phyloP scores from a whole-genome alignment of 192 early-diverging fungal genomes.

The Backusella parvicylindrica region DNA sequence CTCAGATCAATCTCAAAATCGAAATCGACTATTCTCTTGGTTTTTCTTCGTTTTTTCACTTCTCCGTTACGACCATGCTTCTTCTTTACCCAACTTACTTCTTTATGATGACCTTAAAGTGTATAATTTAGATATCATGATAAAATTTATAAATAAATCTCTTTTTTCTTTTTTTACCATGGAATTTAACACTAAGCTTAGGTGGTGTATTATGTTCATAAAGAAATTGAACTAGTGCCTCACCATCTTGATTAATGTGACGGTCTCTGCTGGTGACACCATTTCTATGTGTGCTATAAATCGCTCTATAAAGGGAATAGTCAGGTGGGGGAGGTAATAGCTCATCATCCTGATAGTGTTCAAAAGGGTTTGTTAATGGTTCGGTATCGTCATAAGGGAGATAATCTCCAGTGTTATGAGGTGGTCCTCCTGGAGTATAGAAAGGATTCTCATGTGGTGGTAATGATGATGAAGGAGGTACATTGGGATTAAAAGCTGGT shows the following conservation, averaged over 20 bases:
- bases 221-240: constrained; percentile 33
- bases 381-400: background rate
- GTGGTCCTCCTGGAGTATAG: background rate
- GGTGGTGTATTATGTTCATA: constrained; percentile 30
- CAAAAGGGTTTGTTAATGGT: background rate
- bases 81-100: constrained; percentile 10
- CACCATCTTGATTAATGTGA: constrained; percentile 35
- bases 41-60: constrained; percentile 13
- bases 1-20: constrained; percentile 31
- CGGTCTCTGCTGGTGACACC: constrained; percentile 30
- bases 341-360: background rate
- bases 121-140: background rate
- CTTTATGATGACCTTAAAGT: constrained; percentile 35
- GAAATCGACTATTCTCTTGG: constrained; percentile 30
- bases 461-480: background rate
- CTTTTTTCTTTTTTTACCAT: background rate
- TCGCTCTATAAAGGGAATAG: constrained; percentile 30
- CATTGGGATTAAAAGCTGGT: background rate
- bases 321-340: constrained; percentile 25
- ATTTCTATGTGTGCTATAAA: background rate
- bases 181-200: constrained; percentile 13
- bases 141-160: background rate
- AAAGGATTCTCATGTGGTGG: background rate
- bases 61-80: constrained; percentile 19
- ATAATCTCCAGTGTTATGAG: background rate